These are phyloP conservation scores for Wickerhamomyces chambardii DNA, from an alignment of 805 yeast species.

Conservation along the genomic window DNA sequence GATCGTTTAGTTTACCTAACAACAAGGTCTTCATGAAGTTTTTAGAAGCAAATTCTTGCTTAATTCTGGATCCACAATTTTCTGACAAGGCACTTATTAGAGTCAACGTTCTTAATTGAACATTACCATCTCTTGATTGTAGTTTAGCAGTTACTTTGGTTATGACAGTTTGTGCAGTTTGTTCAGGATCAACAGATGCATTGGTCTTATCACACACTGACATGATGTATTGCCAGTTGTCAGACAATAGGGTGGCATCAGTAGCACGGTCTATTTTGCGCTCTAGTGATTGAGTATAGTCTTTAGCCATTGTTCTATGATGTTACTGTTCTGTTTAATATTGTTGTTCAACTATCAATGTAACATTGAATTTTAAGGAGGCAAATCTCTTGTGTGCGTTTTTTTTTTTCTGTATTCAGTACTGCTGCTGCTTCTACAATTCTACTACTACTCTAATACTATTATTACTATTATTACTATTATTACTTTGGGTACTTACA, in stretches of 20 bases:
- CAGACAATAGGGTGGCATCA: constrained; percentile 49
- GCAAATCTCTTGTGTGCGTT: too few species aligned
- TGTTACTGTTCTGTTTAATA: too few species aligned
- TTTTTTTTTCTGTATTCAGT: too few species aligned
- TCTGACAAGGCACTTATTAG: constrained; percentile 56
- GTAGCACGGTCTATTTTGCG: constrained; percentile 38
- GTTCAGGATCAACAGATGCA: constrained; percentile 45
- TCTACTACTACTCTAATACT: too few species aligned
- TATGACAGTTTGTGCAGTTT: constrained; percentile 36
- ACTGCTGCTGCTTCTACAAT: too few species aligned
- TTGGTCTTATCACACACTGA: constrained; percentile 57
- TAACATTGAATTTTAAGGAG: too few species aligned
- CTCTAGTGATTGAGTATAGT: background rate
- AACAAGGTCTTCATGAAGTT: constrained; percentile 36
- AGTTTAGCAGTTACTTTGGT: constrained; percentile 38
- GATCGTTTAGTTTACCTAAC: constrained; percentile 40
- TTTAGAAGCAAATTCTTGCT: constrained; percentile 51
- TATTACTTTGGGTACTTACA: too few species aligned
- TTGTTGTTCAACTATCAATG: too few species aligned
- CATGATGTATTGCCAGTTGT: constrained; percentile 59
- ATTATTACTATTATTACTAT: too few species aligned
- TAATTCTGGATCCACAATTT: constrained; percentile 67
- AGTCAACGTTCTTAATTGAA: constrained; percentile 48
- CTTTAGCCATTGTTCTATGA: background rate
- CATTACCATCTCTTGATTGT: constrained; percentile 47